phyloP scores from a whole-genome alignment of 1,139 yeast genomes.

The Geotrichum carabidarum region DNA sequence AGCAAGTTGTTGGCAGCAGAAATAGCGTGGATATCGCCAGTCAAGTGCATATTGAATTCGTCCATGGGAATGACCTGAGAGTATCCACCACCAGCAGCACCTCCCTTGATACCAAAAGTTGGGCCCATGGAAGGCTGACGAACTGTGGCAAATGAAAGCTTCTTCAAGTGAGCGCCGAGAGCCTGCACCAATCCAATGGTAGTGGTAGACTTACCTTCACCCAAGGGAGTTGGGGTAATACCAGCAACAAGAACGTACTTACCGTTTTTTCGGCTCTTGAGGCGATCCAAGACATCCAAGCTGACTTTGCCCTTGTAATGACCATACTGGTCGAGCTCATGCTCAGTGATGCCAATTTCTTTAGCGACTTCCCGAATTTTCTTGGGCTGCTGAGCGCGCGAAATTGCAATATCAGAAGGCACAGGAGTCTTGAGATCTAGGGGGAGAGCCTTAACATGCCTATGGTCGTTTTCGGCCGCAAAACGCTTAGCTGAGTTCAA shows the following conservation, averaged over 20 bases:
- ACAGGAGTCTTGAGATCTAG: constrained; percentile 70
- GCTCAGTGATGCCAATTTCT: constrained; percentile 76
- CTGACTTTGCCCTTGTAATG: constrained; percentile 88
- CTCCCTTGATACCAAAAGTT: constrained; percentile 97
- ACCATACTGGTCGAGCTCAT: constrained; percentile 89
- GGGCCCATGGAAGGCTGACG: constrained; percentile 99
- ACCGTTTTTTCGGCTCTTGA: constrained; percentile 66
- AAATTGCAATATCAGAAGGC: constrained; percentile 90
- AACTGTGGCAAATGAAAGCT: constrained; percentile 87
- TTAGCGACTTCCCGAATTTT: constrained; percentile 72
- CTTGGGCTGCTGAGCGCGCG: constrained; percentile 85
- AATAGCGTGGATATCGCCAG: constrained; percentile 97
- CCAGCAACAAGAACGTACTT: constrained; percentile 92
- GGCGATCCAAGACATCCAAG: constrained; percentile 66
- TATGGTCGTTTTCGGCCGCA: constrained; percentile 32
- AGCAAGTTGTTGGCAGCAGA: constrained; percentile 91
- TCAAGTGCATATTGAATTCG: constrained; percentile 94
- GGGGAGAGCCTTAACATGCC: constrained; percentile 57
- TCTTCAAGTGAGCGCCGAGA: constrained; percentile 82
- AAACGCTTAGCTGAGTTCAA: constrained; percentile 65
- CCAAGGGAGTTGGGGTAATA: constrained; percentile 96
- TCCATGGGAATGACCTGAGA: constrained; percentile 98
- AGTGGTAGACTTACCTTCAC: constrained; percentile 97
- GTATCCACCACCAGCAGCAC: constrained; percentile 99
- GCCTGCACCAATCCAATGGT: constrained; percentile 97